These are phyloP conservation scores for Penicillium cinerascens DNA, from an alignment of 495 filamentous ascomycete genomes.

Conservation along the genomic window DNA sequence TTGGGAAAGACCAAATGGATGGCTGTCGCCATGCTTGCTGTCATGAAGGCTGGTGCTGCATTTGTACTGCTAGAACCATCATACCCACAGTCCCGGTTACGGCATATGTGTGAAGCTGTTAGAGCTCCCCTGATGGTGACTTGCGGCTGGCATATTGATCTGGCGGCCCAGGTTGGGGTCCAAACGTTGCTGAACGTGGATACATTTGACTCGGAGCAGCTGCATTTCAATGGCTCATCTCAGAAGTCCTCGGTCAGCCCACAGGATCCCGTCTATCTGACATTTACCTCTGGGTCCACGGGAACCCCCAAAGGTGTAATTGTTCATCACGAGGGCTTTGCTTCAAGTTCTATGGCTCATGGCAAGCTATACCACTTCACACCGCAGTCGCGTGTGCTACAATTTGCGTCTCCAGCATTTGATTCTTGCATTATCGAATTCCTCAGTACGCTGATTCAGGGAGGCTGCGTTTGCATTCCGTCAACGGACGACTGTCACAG, in stretches of 20 bases:
- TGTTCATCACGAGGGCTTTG: not conserved
- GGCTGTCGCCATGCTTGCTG: slow-evolving; percentile 30
- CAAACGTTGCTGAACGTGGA: not conserved
- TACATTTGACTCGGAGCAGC: not conserved
- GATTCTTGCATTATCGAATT: slow-evolving; percentile 40
- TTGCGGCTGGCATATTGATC: slow-evolving; percentile 1
- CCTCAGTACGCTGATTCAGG: slow-evolving; percentile 33
- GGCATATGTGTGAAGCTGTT: slow-evolving; percentile 9
- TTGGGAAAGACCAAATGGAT: slow-evolving; percentile 29
- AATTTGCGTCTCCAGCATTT: slow-evolving; percentile 44
- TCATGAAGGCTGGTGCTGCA: slow-evolving; percentile 32
- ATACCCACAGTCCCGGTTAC: slow-evolving; percentile 18
- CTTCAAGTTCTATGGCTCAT: not conserved
- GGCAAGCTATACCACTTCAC: not conserved
- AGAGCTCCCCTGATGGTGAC: slow-evolving; percentile 2
- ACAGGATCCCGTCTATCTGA: too few species aligned
- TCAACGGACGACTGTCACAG: slow-evolving; percentile 6
- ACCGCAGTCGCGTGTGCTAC: slow-evolving; percentile 23
- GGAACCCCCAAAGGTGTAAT: slow-evolving; percentile 45
- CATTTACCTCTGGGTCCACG: slow-evolving; percentile 49
- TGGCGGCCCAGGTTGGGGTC: not conserved
- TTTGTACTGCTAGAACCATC: slow-evolving; percentile 22
- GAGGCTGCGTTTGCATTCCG: slow-evolving; percentile 38
- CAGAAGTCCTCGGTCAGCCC: too few species aligned
- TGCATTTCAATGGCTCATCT: not conserved